Percentiles rank a stretch among this genome's conserved stretches.
phyloP scores from a whole-genome alignment of 495 filamentous ascomycete species.

The Daldinia childiae region DNA sequence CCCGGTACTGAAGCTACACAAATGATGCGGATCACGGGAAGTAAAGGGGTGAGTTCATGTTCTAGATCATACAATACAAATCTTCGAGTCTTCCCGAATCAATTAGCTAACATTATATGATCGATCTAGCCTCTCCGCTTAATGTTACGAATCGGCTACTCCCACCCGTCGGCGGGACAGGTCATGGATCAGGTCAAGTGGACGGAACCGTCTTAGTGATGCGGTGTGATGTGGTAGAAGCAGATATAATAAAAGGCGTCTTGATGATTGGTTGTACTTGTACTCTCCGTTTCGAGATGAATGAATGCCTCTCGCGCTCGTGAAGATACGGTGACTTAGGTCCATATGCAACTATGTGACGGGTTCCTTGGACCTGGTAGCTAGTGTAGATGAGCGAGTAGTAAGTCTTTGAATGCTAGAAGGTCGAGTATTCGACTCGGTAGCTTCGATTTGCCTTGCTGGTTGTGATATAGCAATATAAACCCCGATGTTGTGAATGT shows the following conservation, averaged over 20 bases:
- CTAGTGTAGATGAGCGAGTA: neutral
- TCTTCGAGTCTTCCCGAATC: slow-evolving; percentile 12
- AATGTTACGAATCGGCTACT: slow-evolving; percentile 84
- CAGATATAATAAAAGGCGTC: slow-evolving; percentile 23
- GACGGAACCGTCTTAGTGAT: slow-evolving; percentile 75
- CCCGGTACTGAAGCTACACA: slow-evolving; percentile 86
- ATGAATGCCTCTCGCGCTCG: neutral
- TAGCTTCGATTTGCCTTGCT: neutral
- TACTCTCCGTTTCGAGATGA: slow-evolving; percentile 4
- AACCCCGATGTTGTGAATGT: neutral
- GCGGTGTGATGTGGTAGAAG: slow-evolving; percentile 16
- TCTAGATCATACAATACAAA: slow-evolving; percentile 6
- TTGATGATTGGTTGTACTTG: slow-evolving; percentile 4
- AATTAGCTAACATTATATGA: slow-evolving; percentile 40
- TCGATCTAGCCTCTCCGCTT: slow-evolving; percentile 68
- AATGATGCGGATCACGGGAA: slow-evolving; percentile 81
- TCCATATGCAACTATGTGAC: neutral
- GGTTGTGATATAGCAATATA: neutral
- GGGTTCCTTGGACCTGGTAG: neutral
- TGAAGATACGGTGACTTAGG: neutral
- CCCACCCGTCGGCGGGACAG: slow-evolving; percentile 70
- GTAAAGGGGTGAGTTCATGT: slow-evolving; percentile 80
- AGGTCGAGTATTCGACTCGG: neutral
- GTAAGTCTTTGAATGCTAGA: neutral
- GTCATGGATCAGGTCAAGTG: slow-evolving; percentile 96